phyloP scores from a whole-genome alignment of 2,329 filamentous ascomycete species.

The Arachnomyces sp. region DNA sequence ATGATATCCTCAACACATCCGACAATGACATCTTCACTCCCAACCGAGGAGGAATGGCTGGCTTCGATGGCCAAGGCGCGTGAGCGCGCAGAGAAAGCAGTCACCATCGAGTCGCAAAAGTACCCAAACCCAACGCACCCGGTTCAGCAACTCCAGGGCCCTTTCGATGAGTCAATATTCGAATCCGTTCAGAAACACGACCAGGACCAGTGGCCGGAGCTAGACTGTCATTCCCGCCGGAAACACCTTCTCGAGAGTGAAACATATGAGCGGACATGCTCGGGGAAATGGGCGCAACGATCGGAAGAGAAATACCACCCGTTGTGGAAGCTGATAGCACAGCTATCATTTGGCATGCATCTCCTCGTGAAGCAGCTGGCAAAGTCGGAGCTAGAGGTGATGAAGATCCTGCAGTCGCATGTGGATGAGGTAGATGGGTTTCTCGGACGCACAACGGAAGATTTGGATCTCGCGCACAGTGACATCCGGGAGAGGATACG shows the following conservation, averaged over 20 bases:
- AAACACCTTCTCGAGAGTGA: constrained; percentile 61
- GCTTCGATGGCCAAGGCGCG: constrained; percentile 9
- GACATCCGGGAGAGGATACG: constrained; percentile 76
- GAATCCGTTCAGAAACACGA: constrained; percentile 24
- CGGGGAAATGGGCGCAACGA: constrained; percentile 67
- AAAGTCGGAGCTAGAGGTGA: constrained; percentile 80
- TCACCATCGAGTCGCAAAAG: constrained; percentile 5
- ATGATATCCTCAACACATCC: too few relatives aligned
- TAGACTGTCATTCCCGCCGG: constrained; percentile 45
- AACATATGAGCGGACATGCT: constrained; percentile 63
- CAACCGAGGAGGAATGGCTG: constrained; percentile 10
- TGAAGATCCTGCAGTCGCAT: constrained; percentile 81
- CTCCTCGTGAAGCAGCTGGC: constrained; percentile 76
- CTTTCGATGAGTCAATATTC: constrained; percentile 39
- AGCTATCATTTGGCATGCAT: constrained; percentile 91
- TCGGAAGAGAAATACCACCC: constrained; percentile 75
- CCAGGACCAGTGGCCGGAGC: constrained; percentile 23
- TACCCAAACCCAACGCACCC: constrained; percentile 22
- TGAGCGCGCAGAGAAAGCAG: constrained; percentile 1
- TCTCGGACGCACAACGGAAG: constrained; percentile 75
- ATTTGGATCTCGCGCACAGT: constrained; percentile 67
- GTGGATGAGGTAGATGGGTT: constrained; percentile 93
- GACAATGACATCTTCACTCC: constrained; percentile 6
- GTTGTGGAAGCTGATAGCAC: constrained; percentile 79
- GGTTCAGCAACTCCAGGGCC: constrained; percentile 35